Base-by-base conservation (phyloP, 2,329 filamentous ascomycete species). In the Fusarium phyllophilum region DNA sequence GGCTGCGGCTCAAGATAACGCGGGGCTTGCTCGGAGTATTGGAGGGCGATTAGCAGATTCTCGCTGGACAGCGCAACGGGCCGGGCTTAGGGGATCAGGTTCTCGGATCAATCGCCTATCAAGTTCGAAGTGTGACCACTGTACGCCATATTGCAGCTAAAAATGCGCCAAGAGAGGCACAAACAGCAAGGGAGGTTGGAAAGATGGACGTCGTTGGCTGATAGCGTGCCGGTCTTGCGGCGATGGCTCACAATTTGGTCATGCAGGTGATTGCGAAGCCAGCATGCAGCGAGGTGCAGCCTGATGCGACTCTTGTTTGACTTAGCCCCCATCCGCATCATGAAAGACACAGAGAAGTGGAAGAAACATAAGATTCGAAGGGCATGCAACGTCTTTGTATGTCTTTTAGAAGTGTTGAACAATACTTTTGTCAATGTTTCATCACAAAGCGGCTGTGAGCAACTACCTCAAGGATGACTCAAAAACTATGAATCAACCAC, bases 1-100 rank as follows among this genome's bases (percentile, higher is more conserved):
- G 18, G 26, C 57, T 69, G 66, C 65, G 51, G 64, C 66, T 69
- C 45, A 39, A 44, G 34, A 29, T 11, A 26, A 22, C 33, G 51
- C 36, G 57, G 57, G 44, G 57, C 49, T 33, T 46, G 38, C 48
- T 62, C 22, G 14, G 15, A 20, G 31, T 33, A 26, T 20, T 14
- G 41, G 54, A 45, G 20, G 4, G 34, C 26, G 8, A 34, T 49
- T 57, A 49, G 38, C 38, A 29, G 29, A 42, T 13, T 10, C 17
- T 34, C 29, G 31, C n/a, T 58, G 31, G 17, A 8, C 6, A 46
- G 24, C 56, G 24, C 41, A 48, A 26, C n/a, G 39, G 24, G 31
- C 48, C 44, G 24, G 60, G 48, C 24, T 66, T 34, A 24, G 49
- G 29, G 18, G 20, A 22, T n/a, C 36, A 66, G 63, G 18, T 42